Conservation (phyloP, 805 yeast genomes). For the Lachancea meyersii region DNA sequence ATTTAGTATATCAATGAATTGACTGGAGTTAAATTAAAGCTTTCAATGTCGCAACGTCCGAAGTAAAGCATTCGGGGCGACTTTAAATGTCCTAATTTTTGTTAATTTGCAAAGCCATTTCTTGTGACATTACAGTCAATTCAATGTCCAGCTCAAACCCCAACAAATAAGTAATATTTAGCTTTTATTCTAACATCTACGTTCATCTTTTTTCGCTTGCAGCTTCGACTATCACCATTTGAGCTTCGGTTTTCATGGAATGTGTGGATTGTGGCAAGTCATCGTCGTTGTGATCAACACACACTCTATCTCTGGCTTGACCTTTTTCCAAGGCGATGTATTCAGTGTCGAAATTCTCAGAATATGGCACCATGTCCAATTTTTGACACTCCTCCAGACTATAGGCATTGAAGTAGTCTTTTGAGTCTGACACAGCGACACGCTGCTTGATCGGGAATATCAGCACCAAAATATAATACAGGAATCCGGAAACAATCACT, state of each 20-base stretch:
- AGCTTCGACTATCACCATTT: background rate
- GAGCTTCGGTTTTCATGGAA: background rate
- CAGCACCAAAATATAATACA: slow-evolving; percentile 10
- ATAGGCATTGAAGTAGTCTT: slow-evolving; percentile 9
- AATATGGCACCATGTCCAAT: slow-evolving; percentile 5
- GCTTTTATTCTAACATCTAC: too few species aligned
- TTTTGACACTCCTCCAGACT: slow-evolving; percentile 5
- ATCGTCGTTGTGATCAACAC: background rate
- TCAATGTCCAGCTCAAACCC: too few species aligned
- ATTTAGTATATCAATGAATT: too few species aligned
- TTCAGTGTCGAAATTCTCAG: slow-evolving; percentile 3
- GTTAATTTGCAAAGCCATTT: too few species aligned
- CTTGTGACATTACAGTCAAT: too few species aligned
- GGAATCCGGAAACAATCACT: slow-evolving; percentile 14
- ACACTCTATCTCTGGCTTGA: background rate
- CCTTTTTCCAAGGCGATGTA: slow-evolving; percentile 4
- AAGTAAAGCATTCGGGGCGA: too few species aligned
- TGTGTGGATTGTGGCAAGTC: background rate
- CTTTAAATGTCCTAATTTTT: too few species aligned
- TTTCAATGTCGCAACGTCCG: too few species aligned
- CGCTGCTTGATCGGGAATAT: slow-evolving; percentile 7
- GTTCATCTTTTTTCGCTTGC: background rate
- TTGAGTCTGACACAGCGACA: slow-evolving; percentile 4
- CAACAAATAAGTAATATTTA: too few species aligned
- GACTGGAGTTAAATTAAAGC: too few species aligned